Percentiles rank a stretch among this genome's conserved stretches.
Conservation (phyloP, 2,329 filamentous ascomycete genomes). For the Fusarium protoensiforme region DNA sequence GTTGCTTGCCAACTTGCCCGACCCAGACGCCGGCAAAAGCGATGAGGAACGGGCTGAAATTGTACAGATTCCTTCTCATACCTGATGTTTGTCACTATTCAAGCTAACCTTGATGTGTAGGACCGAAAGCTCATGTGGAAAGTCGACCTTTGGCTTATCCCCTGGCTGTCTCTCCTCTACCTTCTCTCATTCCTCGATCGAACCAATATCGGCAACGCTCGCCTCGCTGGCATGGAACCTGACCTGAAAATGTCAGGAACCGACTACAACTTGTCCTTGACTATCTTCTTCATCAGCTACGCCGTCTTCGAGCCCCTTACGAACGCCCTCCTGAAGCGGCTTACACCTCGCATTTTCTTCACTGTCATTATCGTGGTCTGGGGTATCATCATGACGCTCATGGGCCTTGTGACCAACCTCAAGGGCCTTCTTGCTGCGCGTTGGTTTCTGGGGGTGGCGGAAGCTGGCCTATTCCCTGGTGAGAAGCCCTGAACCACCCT, state of each 20-base stretch:
- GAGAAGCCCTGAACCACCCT: neutral
- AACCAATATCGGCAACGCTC: constrained; percentile 63
- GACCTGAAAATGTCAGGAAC: constrained; percentile 19
- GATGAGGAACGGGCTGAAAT: neutral
- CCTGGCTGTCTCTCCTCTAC: constrained; percentile 68
- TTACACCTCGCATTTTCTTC: constrained; percentile 71
- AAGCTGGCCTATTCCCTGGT: constrained; percentile 73
- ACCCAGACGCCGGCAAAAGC: neutral
- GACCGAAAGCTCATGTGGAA: constrained; percentile 66
- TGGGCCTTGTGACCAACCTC: constrained; percentile 59
- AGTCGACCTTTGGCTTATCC: constrained; percentile 67
- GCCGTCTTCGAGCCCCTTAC: constrained; percentile 72
- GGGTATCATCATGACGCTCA: constrained; percentile 58
- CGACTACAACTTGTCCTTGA: constrained; percentile 68
- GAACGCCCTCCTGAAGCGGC: constrained; percentile 72
- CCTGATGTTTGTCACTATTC: neutral
- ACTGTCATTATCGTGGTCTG: constrained; percentile 73
- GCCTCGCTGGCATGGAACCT: constrained; percentile 36
- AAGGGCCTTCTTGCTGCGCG: constrained; percentile 58
- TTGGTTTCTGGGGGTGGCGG: constrained; percentile 72
- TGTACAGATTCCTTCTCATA: neutral
- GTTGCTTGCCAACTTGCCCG: neutral
- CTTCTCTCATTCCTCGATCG: constrained; percentile 60
- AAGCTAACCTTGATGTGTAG: constrained; percentile 1
- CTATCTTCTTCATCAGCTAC: constrained; percentile 79